Conservation (phyloP, 768 basidiomycete genomes). For the Myochromella boudieri region DNA sequence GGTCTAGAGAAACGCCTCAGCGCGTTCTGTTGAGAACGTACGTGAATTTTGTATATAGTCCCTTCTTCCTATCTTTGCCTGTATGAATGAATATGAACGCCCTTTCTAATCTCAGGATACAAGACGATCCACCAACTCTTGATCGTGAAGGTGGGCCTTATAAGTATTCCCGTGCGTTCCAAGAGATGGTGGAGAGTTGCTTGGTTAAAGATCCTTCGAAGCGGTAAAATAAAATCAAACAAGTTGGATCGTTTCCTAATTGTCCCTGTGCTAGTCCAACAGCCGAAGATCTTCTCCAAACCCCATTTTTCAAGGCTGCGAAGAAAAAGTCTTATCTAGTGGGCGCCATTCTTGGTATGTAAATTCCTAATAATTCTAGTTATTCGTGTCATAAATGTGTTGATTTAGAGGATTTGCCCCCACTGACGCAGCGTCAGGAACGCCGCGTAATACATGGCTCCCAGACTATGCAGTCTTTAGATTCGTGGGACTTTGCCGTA, state of each 20-base stretch:
- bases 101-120: slow-evolving; percentile 47
- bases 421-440: slow-evolving; percentile 72
- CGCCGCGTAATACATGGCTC: slow-evolving; percentile 44
- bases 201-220: slow-evolving; percentile 81
- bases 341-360: slow-evolving; percentile 65
- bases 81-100: background rate
- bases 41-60: slow-evolving; percentile 10
- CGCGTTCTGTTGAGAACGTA: slow-evolving; percentile 76
- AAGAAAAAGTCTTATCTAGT: slow-evolving; percentile 83
- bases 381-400: background rate
- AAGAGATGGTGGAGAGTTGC: slow-evolving; percentile 81
- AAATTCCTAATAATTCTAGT: slow-evolving; percentile 2
- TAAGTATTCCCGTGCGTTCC: slow-evolving; percentile 79
- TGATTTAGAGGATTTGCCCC: slow-evolving; percentile 61
- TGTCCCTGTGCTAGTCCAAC: slow-evolving; percentile 53
- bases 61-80: background rate
- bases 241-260: background rate
- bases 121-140: slow-evolving; percentile 75
- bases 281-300: slow-evolving; percentile 73
- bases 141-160: slow-evolving; percentile 69
- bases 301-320: slow-evolving; percentile 74
- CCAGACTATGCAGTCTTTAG: slow-evolving; percentile 49
- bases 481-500: slow-evolving; percentile 80
- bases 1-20: slow-evolving; percentile 72
- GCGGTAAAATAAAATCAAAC: slow-evolving; percentile 46